Evolutionary conservation across 768 basidiomycete species (phyloP).

Genomic region (Lentinula sp.): DNA sequence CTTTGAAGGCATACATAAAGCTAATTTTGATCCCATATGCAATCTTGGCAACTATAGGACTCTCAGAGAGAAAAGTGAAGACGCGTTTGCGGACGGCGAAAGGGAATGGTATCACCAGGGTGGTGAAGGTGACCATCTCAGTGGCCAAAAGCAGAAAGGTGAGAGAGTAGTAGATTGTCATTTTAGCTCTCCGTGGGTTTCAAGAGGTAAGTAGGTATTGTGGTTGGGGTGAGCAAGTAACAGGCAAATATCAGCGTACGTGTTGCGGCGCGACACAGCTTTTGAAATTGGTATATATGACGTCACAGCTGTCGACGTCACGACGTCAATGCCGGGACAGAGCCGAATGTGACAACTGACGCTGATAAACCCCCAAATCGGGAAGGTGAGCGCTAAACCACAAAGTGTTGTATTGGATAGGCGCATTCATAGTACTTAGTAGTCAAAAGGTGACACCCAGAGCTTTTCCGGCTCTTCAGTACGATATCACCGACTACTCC

Average conservation of each 20-base stretch:
- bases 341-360: no score
- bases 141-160: slow-evolving; percentile 78
- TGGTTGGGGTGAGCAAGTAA: slow-evolving; percentile 10
- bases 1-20: slow-evolving; percentile 64
- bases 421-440: no score
- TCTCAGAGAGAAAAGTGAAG: slow-evolving; percentile 69
- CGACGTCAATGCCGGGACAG: no score
- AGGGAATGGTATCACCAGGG: slow-evolving; percentile 83
- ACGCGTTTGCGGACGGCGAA: slow-evolving; percentile 63
- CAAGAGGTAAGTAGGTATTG: background rate
- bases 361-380: no score
- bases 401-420: no score
- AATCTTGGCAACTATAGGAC: slow-evolving; percentile 68
- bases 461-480: no score
- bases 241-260: background rate
- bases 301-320: slow-evolving; percentile 1
- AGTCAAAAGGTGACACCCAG: no score
- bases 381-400: no score
- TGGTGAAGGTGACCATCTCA: slow-evolving; percentile 83
- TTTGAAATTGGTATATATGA: background rate
- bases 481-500: no score
- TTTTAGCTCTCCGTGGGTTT: slow-evolving; percentile 7
- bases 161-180: slow-evolving; percentile 58
- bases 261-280: background rate
- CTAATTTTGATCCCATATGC: slow-evolving; percentile 92